These are phyloP conservation scores for Coemansia sp. DNA, from an alignment of 192 early-diverging fungal genomes.

Conservation along the genomic window DNA sequence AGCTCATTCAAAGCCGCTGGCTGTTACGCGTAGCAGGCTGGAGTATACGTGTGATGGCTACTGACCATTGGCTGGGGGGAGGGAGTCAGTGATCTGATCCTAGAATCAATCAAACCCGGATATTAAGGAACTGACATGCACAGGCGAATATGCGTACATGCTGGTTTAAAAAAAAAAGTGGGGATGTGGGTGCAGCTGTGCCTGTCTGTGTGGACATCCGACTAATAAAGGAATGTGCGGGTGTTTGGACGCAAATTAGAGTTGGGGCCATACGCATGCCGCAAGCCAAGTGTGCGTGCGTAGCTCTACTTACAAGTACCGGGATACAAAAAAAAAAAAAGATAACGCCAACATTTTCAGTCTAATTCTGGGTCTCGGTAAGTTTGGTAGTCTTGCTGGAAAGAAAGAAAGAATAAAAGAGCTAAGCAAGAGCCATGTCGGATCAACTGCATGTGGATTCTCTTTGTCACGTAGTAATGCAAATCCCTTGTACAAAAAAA, in stretches of 20 bases:
- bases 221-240: background rate
- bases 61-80: conserved; percentile 11
- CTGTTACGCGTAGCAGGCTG: background rate
- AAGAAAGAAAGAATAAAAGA: background rate
- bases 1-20: background rate
- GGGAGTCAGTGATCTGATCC: background rate
- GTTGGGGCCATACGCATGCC: background rate
- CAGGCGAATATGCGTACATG: background rate
- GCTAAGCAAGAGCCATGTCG: background rate
- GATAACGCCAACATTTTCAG: background rate
- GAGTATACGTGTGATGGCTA: conserved; percentile 3
- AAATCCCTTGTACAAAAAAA: background rate
- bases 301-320: background rate
- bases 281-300: background rate
- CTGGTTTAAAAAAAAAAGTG: background rate
- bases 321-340: background rate
- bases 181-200: background rate
- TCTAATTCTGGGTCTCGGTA: too few species aligned
- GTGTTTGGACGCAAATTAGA: background rate
- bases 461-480: background rate
- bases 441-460: background rate
- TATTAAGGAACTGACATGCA: background rate
- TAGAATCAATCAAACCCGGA: background rate
- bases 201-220: background rate
- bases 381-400: background rate